phyloP scores from a whole-genome alignment of 2,329 filamentous ascomycete species.

The Knufia petricola region DNA sequence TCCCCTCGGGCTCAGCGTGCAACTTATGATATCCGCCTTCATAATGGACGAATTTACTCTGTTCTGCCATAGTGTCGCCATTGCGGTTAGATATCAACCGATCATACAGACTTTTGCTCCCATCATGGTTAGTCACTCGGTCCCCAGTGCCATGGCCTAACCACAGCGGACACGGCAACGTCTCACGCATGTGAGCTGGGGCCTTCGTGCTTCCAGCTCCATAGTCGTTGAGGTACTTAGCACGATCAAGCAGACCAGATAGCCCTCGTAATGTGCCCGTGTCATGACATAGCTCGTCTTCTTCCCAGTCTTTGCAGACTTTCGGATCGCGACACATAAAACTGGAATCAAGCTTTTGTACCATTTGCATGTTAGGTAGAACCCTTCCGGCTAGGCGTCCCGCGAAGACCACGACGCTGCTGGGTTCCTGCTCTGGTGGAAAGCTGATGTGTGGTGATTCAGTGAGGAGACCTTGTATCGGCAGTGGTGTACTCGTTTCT shows the following conservation, averaged over 20 bases:
- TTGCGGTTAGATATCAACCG: slow-evolving; percentile 34
- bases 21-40: slow-evolving; percentile 68
- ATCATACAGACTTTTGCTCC: slow-evolving; percentile 56
- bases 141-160: slow-evolving; percentile 71
- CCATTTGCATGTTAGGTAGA: slow-evolving; percentile 57
- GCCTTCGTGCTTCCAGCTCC: background rate
- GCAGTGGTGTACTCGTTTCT: slow-evolving; percentile 26
- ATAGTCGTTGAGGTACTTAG: slow-evolving; percentile 24
- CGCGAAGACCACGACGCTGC: slow-evolving; percentile 49
- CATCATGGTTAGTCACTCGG: slow-evolving; percentile 55
- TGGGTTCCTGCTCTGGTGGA: slow-evolving; percentile 55
- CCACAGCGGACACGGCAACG: slow-evolving; percentile 53
- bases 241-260: slow-evolving; percentile 66
- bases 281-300: slow-evolving; percentile 67
- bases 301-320: slow-evolving; percentile 50
- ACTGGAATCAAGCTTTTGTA: slow-evolving; percentile 54
- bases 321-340: slow-evolving; percentile 59
- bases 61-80: slow-evolving; percentile 30
- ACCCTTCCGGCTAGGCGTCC: slow-evolving; percentile 60
- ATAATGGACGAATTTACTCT: slow-evolving; percentile 64
- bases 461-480: slow-evolving; percentile 63
- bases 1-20: slow-evolving; percentile 26
- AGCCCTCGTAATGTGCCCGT: slow-evolving; percentile 79
- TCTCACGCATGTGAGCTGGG: slow-evolving; percentile 10
- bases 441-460: slow-evolving; percentile 74